Conservation (phyloP, 1,284 basidiomycete species). For the Butyriboletus regius region DNA sequence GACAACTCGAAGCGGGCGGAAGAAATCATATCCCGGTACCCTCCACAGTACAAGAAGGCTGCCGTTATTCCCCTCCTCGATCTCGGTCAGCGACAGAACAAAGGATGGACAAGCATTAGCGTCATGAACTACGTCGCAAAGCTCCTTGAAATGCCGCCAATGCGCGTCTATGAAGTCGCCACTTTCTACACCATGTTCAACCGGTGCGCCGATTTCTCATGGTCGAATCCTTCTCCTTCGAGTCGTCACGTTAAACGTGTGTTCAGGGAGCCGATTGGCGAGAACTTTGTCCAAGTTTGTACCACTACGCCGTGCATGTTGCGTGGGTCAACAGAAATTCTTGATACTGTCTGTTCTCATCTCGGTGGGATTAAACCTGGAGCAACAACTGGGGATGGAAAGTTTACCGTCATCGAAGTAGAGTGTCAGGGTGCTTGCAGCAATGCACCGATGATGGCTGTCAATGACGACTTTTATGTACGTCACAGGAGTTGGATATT, state of each 20-base stretch:
- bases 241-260: not conserved
- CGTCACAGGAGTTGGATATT: conserved; percentile 26
- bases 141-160: conserved; percentile 88
- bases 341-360: conserved; percentile 78
- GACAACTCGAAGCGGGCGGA: conserved; percentile 80
- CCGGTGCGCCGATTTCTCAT: conserved; percentile 45
- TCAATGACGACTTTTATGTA: conserved; percentile 95
- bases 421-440: conserved; percentile 97
- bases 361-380: conserved; percentile 81
- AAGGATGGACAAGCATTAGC: conserved; percentile 96
- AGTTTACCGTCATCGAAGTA: conserved; percentile 96
- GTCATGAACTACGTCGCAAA: conserved; percentile 98
- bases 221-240: not conserved
- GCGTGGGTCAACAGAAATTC: conserved; percentile 83
- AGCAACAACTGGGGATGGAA: conserved; percentile 87
- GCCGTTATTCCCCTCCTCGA: conserved; percentile 96
- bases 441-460: conserved; percentile 98
- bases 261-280: conserved; percentile 82
- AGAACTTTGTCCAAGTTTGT: conserved; percentile 95
- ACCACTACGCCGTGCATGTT: conserved; percentile 99
- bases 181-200: conserved; percentile 99
- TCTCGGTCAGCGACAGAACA: conserved; percentile 94
- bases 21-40: conserved; percentile 88
- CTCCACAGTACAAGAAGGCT: conserved; percentile 94
- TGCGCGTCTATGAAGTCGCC: conserved; percentile 99